Percentiles rank a stretch among this genome's conserved stretches.
These are phyloP conservation scores for Talaromyces adpressus DNA, from an alignment of 495 filamentous ascomycete species.

Conservation along the genomic window DNA sequence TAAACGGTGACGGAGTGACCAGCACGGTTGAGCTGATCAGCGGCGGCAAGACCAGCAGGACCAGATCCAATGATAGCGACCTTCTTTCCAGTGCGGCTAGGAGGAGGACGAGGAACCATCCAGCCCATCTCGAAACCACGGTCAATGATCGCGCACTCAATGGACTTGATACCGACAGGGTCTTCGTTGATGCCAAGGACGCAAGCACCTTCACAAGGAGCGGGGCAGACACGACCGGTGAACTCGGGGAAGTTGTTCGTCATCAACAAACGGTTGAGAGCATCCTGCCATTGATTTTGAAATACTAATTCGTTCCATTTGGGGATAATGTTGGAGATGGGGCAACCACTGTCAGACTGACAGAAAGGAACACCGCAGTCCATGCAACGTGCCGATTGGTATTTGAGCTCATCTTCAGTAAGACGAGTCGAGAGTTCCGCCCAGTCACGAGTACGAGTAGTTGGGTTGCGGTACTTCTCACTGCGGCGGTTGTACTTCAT, in stretches of 20 bases:
- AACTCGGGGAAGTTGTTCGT: constrained; percentile 99
- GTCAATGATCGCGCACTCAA: constrained; percentile 98
- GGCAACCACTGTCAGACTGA: constrained; percentile 94
- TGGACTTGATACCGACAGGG: constrained; percentile 97
- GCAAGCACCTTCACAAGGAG: constrained; percentile 95
- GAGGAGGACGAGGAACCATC: constrained; percentile 84
- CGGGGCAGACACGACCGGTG: constrained; percentile 96
- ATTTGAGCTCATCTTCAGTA: constrained; percentile 96
- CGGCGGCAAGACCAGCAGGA: constrained; percentile 83
- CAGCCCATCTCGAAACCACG: constrained; percentile 99
- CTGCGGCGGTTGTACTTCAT: constrained; percentile 96
- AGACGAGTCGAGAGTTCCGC: constrained; percentile 83
- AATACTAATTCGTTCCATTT: constrained; percentile 98
- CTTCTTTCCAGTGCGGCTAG: constrained; percentile 80
- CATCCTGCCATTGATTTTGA: constrained; percentile 85
- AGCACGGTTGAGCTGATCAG: constrained; percentile 93
- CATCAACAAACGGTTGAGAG: constrained; percentile 90
- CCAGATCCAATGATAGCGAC: constrained; percentile 93
- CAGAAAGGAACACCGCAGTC: constrained; percentile 99
- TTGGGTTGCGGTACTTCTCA: constrained; percentile 89
- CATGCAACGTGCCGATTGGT: constrained; percentile 98
- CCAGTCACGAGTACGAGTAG: constrained; percentile 91
- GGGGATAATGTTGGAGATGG: constrained; percentile 98
- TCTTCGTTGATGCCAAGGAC: constrained; percentile 98
- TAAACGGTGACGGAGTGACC: constrained; percentile 92